These are phyloP conservation scores for Melanopsichium pennsylvanicum DNA, from an alignment of 1,284 basidiomycete species.

Conservation along the genomic window DNA sequence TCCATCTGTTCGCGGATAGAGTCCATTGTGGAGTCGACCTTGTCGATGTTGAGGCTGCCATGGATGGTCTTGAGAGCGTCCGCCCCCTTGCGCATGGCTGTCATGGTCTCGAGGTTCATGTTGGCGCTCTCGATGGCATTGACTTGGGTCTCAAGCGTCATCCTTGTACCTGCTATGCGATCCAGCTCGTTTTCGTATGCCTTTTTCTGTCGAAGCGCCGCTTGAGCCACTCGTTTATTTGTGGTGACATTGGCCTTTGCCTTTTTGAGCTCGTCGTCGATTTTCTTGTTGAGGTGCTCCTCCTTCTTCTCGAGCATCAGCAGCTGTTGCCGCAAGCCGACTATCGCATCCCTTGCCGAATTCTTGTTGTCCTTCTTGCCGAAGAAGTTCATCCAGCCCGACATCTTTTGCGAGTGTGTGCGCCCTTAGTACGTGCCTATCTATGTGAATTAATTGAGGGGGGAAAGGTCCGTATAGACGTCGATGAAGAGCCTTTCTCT, in stretches of 20 bases:
- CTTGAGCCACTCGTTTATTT: constrained; percentile 77
- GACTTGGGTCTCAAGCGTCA: constrained; percentile 95
- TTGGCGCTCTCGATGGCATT: constrained; percentile 98
- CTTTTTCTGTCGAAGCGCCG: constrained; percentile 95
- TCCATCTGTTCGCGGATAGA: constrained; percentile 91
- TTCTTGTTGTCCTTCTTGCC: constrained; percentile 64
- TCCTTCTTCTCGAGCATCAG: constrained; percentile 99
- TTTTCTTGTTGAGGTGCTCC: constrained; percentile 94
- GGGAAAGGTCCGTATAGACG: too few species aligned
- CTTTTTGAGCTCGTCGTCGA: constrained; percentile 91
- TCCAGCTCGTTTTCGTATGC: constrained; percentile 87
- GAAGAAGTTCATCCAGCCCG: constrained; percentile 62
- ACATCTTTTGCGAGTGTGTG: constrained; percentile 50
- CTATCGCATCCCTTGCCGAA: constrained; percentile 67
- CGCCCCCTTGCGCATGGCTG: constrained; percentile 95
- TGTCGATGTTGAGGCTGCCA: constrained; percentile 83
- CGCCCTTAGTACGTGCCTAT: too few species aligned
- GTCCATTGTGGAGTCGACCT: constrained; percentile 91
- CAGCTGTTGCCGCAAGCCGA: constrained; percentile 67
- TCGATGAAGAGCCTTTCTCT: too few species aligned
- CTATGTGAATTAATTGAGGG: too few species aligned
- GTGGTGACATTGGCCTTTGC: constrained; percentile 90
- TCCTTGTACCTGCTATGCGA: constrained; percentile 81
- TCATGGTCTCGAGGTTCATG: constrained; percentile 97
- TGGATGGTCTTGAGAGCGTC: constrained; percentile 92